These are phyloP conservation scores for Mycena crocata DNA, from an alignment of 768 basidiomycete species.

Conservation along the genomic window DNA sequence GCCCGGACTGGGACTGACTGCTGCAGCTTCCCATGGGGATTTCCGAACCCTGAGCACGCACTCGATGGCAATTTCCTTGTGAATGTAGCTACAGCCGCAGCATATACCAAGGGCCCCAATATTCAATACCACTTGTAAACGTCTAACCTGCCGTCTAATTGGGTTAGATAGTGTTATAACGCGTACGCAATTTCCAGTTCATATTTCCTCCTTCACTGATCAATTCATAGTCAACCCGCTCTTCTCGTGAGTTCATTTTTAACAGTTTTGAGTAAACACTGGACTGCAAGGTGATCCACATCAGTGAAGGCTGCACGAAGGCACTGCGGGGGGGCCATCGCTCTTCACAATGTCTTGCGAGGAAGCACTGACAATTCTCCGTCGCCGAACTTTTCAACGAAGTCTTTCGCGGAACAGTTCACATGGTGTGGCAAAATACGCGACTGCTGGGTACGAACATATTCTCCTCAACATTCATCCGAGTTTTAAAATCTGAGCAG, in stretches of 20 bases:
- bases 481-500: not conserved
- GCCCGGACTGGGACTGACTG: too few relatives aligned
- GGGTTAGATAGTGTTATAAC: too few relatives aligned
- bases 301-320: slow-evolving; percentile 30
- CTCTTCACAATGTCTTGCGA: slow-evolving; percentile 21
- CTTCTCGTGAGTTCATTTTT: slow-evolving; percentile 19
- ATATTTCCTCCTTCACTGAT: not conserved
- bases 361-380: not conserved
- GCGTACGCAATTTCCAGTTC: not conserved
- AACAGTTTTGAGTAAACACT: not conserved
- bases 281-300: not conserved
- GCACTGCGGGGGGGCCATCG: slow-evolving; percentile 18
- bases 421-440: slow-evolving; percentile 26
- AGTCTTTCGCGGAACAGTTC: slow-evolving; percentile 30
- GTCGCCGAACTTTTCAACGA: slow-evolving; percentile 21
- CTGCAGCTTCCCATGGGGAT: too few relatives aligned
- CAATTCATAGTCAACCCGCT: slow-evolving; percentile 33
- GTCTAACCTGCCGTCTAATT: too few relatives aligned
- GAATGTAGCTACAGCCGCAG: too few relatives aligned
- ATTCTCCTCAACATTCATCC: not conserved
- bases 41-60: too few relatives aligned
- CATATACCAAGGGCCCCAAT: too few relatives aligned
- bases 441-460: slow-evolving; percentile 15
- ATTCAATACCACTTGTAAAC: too few relatives aligned
- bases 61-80: too few relatives aligned